These are phyloP conservation scores for Ramalina intermedia DNA, from an alignment of 495 filamentous ascomycete genomes.

Conservation along the genomic window DNA sequence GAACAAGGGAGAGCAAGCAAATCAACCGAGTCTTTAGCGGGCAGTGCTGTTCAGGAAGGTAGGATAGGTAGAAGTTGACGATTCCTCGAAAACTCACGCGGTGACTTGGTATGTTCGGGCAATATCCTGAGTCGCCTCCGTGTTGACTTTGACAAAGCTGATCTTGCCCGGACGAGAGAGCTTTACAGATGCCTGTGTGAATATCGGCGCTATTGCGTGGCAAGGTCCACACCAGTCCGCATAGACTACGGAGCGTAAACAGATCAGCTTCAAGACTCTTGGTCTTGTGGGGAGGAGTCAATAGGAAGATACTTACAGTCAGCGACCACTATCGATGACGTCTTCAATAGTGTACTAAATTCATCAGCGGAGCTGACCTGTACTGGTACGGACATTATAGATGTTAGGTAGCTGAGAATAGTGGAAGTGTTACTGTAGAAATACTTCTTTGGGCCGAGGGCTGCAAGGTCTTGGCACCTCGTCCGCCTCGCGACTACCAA, in stretches of 20 bases:
- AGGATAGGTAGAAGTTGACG: no score
- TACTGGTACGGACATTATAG: constrained; percentile 46
- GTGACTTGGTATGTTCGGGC: constrained; percentile 55
- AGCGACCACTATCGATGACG: constrained; percentile 59
- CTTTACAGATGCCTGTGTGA: constrained; percentile 58
- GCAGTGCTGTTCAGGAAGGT: neutral
- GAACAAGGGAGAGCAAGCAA: neutral
- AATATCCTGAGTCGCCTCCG: constrained; percentile 60
- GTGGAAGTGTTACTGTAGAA: no score
- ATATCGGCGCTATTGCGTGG: constrained; percentile 71
- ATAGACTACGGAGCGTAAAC: constrained; percentile 45
- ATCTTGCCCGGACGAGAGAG: constrained; percentile 60
- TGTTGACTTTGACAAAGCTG: constrained; percentile 78
- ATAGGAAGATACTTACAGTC: constrained; percentile 52
- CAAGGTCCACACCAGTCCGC: constrained; percentile 79
- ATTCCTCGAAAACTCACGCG: constrained; percentile 33
- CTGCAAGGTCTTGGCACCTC: no score
- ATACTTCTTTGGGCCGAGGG: no score
- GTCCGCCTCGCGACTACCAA: no score
- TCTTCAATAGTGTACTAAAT: constrained; percentile 50
- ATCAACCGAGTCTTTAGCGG: no score
- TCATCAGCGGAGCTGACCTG: constrained; percentile 58
- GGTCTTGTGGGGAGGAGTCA: constrained; percentile 5
- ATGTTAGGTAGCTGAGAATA: no score
- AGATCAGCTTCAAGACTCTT: neutral